phyloP scores from a whole-genome alignment of 1,284 basidiomycete species.

The Xerocomus amazonicus region DNA sequence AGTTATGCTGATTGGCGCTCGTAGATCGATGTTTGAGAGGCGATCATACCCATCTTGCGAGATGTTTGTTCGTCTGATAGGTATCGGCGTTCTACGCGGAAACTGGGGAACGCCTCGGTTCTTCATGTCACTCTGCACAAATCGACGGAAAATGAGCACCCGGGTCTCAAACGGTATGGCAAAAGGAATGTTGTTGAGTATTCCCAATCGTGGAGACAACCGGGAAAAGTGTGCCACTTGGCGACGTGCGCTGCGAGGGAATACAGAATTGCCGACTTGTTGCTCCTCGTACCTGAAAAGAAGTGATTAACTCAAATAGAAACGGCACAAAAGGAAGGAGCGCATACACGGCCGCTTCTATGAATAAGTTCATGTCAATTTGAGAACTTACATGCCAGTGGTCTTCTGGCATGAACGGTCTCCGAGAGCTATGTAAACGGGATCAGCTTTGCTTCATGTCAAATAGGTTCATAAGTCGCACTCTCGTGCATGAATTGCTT shows the following conservation, averaged over 20 bases:
- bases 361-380: constrained; percentile 81
- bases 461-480: constrained; percentile 39
- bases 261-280: constrained; percentile 36
- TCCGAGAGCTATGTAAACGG: constrained; percentile 61
- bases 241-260: constrained; percentile 56
- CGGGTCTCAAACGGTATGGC: constrained; percentile 91
- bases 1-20: constrained; percentile 77
- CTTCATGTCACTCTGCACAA: constrained; percentile 62
- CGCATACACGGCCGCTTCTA: constrained; percentile 81
- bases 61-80: constrained; percentile 71
- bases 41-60: constrained; percentile 87
- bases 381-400: constrained; percentile 81
- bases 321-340: not conserved
- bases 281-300: constrained; percentile 53
- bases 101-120: constrained; percentile 16
- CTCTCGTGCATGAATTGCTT: constrained; percentile 85
- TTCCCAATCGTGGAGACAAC: constrained; percentile 83
- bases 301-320: not conserved
- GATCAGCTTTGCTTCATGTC: constrained; percentile 1
- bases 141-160: constrained; percentile 85
- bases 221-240: constrained; percentile 62
- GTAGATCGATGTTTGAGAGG: constrained; percentile 75
- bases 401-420: constrained; percentile 73
- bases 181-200: constrained; percentile 96
- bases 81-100: constrained; percentile 45